Evolutionary conservation across 345 rosid species (phyloP).

Genomic region (Gossypium thurberi): DNA sequence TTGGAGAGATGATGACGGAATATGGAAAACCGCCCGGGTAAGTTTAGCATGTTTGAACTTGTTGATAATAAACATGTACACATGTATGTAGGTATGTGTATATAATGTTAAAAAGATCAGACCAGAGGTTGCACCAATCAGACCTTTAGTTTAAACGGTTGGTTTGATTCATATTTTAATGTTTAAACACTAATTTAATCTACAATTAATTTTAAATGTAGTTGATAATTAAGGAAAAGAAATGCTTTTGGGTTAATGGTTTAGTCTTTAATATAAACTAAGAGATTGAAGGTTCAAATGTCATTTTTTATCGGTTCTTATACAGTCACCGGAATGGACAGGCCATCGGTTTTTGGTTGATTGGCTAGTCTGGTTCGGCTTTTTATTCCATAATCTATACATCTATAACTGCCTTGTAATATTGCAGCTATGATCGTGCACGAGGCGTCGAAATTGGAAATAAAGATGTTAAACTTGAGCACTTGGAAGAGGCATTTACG

Average conservation of each 20-base stretch:
- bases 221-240: neutral
- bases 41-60: conserved; percentile 17
- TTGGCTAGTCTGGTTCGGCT: neutral
- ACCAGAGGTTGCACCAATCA: neutral
- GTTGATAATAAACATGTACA: neutral
- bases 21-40: conserved; percentile 94
- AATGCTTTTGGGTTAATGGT: neutral
- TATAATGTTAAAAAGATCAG: neutral
- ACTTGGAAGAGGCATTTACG: conserved; percentile 95
- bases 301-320: neutral
- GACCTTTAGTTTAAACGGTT: neutral
- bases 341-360: neutral
- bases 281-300: neutral
- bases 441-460: conserved; percentile 98
- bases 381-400: neutral
- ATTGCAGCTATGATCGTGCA: conserved; percentile 84
- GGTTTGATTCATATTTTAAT: neutral
- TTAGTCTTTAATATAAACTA: neutral
- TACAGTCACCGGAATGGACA: too few relatives aligned
- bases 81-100: neutral
- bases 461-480: conserved; percentile 81
- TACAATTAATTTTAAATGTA: neutral
- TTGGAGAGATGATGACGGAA: conserved; percentile 92
- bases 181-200: neutral
- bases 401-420: neutral